Evolutionary conservation across 1,139 yeast species (phyloP).

Genomic region (Nakaseomyces uthaithaninus): DNA sequence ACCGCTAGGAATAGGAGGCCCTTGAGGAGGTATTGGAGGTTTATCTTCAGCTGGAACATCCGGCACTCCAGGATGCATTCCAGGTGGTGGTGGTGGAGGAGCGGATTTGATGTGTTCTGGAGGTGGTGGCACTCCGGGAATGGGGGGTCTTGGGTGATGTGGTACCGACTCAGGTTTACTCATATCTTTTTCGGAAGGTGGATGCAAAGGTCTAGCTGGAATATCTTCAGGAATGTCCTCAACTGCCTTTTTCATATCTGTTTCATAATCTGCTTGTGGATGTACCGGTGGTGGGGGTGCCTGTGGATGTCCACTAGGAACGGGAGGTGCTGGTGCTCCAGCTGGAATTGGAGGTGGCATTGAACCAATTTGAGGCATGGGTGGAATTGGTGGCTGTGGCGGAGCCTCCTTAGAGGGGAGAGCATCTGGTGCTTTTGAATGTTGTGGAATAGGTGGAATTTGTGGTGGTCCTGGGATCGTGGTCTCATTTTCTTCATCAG

Average conservation of each 20-base stretch:
- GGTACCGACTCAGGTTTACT: slow-evolving; percentile 6
- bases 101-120: slow-evolving; percentile 7
- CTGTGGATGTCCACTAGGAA: slow-evolving; percentile 6
- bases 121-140: slow-evolving; percentile 15
- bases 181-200: slow-evolving; percentile 10
- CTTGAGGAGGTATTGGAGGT: slow-evolving; percentile 2
- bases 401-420: slow-evolving; percentile 20
- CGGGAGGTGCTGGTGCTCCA: slow-evolving; percentile 8
- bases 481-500: slow-evolving; percentile 3
- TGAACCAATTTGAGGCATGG: slow-evolving; percentile 19
- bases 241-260: slow-evolving; percentile 1
- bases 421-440: slow-evolving; percentile 9
- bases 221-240: background rate
- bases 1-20: slow-evolving; percentile 11
- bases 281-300: slow-evolving; percentile 18
- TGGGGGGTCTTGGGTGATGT: slow-evolving; percentile 4
- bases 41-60: background rate
- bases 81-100: slow-evolving; percentile 17
- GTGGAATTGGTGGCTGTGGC: slow-evolving; percentile 19
- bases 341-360: slow-evolving; percentile 20
- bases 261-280: slow-evolving; percentile 12
- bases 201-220: slow-evolving; percentile 6
- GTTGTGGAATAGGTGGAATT: slow-evolving; percentile 15
- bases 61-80: slow-evolving; percentile 12
- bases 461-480: slow-evolving; percentile 8